A percentile compares a stretch with the other conserved stretches of the same genome.
phyloP scores from a whole-genome alignment of 202 grass and related monocot genomes.

The Schoenoplectus triqueter region DNA sequence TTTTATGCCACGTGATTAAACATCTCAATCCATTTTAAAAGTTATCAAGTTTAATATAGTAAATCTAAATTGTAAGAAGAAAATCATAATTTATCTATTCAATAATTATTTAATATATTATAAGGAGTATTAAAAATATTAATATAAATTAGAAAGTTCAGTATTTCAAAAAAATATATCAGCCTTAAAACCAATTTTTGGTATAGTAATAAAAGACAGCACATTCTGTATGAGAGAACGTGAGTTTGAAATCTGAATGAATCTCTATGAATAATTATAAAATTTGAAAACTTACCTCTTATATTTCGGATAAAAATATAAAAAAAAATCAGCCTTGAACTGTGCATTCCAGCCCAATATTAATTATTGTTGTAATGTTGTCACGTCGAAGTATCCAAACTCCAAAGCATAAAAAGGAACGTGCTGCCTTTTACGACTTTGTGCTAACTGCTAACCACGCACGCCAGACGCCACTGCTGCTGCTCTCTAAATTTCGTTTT shows the following conservation, averaged over 20 bases:
- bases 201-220: too few species aligned
- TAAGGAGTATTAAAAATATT: not conserved
- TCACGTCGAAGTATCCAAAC: not conserved
- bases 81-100: not conserved
- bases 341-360: not conserved
- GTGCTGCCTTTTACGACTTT: slow-evolving; percentile 3
- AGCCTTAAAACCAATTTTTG: too few species aligned
- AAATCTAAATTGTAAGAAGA: not conserved
- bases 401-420: not conserved
- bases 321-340: not conserved
- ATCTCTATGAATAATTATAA: too few species aligned
- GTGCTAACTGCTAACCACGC: not conserved
- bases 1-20: too few species aligned
- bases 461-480: not conserved
- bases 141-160: not conserved
- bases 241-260: too few species aligned
- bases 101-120: not conserved
- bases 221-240: too few species aligned
- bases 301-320: too few species aligned
- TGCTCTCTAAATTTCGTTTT: not conserved
- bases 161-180: not conserved
- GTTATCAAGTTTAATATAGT: not conserved
- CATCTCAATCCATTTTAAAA: not conserved
- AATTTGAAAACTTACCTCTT: too few species aligned
- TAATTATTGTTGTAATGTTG: not conserved